Evolutionary conservation across 2,329 filamentous ascomycete species (phyloP), one percentile per base, ranked within the genome.

Genomic region (Penicillium rolfsii): DNA sequence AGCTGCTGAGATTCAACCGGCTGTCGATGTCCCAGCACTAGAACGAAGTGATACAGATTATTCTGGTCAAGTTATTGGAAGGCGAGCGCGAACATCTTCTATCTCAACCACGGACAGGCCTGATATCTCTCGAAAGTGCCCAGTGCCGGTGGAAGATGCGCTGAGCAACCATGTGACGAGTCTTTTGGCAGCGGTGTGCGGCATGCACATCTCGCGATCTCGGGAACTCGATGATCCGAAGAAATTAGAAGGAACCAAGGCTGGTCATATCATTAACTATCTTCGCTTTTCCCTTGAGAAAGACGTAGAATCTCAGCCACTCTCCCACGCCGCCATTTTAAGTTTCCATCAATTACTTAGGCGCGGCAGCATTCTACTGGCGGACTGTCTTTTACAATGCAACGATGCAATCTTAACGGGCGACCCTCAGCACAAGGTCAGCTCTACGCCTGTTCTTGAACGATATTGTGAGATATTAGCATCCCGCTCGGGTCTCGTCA

Each of bases 131-230:
- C 60, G 58, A 8, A 60, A 60, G 19, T 77, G 74, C 43, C 74
- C 75, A 24, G 54, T 76, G 16, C 72, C 67, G 1, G 70, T 77
- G 24, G 68, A 75, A 58, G 74, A 77, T 59, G 74, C 75, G 5
- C 58, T 77, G 4, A 76, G 68, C 67, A 77, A 77, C 56, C 71
- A 77, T 26, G 60, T 71, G 35, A 67, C 71, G 14, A 77, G 75
- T 58, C 67, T 77, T 33, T 60, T 76, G 35, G 70, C 70, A 41
- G 74, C 73, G 6, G 64, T 77, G 40, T 77, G 75, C 52, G 74
- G 74, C 16, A 77, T 77, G 71, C 72, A 73, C 55, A 72, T 76
- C 41, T 71, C 74, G 35, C 70, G 75, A 28, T 72, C 70, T 58
- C 67, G 70, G 52, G 61, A 66, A 11, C 28, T 60, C 9, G 58